These are phyloP conservation scores for Didymella arachidicola DNA, from an alignment of 2,329 filamentous ascomycete genomes.

Conservation along the genomic window DNA sequence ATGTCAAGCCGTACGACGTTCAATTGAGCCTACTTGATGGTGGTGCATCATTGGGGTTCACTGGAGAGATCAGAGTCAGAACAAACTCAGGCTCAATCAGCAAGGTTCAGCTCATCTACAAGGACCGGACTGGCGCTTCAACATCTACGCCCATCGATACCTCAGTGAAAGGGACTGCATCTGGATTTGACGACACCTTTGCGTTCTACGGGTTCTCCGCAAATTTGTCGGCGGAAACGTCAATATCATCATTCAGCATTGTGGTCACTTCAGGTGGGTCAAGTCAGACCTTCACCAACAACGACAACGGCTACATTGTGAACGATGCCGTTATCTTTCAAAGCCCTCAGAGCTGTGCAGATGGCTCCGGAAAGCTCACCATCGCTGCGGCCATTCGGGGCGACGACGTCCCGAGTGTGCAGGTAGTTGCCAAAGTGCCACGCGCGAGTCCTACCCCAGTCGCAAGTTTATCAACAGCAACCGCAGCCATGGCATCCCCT, in stretches of 20 bases:
- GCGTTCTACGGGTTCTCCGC: constrained; percentile 48
- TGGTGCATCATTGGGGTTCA: constrained; percentile 59
- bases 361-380: constrained; percentile 30
- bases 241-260: constrained; percentile 69
- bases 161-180: constrained; percentile 57
- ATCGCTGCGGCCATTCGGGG: constrained; percentile 39
- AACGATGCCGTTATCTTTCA: constrained; percentile 65
- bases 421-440: constrained; percentile 34
- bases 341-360: constrained; percentile 64
- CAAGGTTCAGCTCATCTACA: constrained; percentile 63
- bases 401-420: constrained; percentile 24
- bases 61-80: constrained; percentile 65
- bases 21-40: constrained; percentile 63
- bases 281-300: constrained; percentile 62
- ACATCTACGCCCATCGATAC: constrained; percentile 58
- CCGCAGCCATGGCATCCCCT: constrained; percentile 35
- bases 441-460: constrained; percentile 31
- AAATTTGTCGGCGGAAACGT: constrained; percentile 63
- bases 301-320: constrained; percentile 63
- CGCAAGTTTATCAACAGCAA: constrained; percentile 34
- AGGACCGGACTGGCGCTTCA: constrained; percentile 61
- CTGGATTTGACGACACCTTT: constrained; percentile 69
- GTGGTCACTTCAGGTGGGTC: constrained; percentile 58
- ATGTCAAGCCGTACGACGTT: constrained; percentile 66
- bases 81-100: constrained; percentile 60